These are phyloP conservation scores for Euphorbia corollata DNA, from an alignment of 441 rosid genomes.

Conservation along the genomic window DNA sequence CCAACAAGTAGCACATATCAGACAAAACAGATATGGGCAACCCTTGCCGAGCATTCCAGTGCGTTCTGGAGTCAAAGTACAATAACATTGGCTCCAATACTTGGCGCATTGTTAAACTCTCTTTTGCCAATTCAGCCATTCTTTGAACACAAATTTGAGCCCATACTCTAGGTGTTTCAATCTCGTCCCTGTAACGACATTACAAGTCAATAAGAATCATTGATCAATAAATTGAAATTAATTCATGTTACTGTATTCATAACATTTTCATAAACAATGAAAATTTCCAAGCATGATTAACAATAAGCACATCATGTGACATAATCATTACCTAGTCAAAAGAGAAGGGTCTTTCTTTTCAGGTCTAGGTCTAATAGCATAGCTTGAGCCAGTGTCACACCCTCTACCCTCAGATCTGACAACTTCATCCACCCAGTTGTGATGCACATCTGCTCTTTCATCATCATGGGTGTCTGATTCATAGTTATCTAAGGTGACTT, in stretches of 20 bases:
- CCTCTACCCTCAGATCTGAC: slow-evolving; percentile 85
- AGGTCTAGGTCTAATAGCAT: slow-evolving; percentile 51
- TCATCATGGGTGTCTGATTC: slow-evolving; percentile 50
- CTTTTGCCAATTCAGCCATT: slow-evolving; percentile 86
- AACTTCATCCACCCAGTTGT: slow-evolving; percentile 95
- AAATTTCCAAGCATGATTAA: no score
- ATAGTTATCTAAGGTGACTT: slow-evolving; percentile 73
- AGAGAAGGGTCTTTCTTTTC: slow-evolving; percentile 73
- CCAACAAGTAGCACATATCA: slow-evolving; percentile 69
- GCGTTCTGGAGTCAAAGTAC: slow-evolving; percentile 68
- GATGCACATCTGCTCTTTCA: slow-evolving; percentile 59
- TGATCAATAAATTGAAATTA: not conserved
- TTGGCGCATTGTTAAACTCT: slow-evolving; percentile 71
- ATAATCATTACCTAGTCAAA: slow-evolving; percentile 56
- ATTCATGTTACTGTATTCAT: not conserved
- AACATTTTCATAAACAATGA: not conserved
- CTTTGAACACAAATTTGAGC: slow-evolving; percentile 90
- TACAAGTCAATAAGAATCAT: not conserved
- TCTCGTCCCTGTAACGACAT: slow-evolving; percentile 60
- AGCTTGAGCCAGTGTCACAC: slow-evolving; percentile 48
- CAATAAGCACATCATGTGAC: not conserved
- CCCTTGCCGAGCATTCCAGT: slow-evolving; percentile 76
- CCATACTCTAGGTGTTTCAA: slow-evolving; percentile 81
- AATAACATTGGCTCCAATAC: slow-evolving; percentile 77
- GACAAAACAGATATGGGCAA: slow-evolving; percentile 72